A percentile compares a stretch with the other conserved stretches of the same genome.
Conservation (phyloP, 2,329 filamentous ascomycete genomes). For the Rutstroemia sp. region DNA sequence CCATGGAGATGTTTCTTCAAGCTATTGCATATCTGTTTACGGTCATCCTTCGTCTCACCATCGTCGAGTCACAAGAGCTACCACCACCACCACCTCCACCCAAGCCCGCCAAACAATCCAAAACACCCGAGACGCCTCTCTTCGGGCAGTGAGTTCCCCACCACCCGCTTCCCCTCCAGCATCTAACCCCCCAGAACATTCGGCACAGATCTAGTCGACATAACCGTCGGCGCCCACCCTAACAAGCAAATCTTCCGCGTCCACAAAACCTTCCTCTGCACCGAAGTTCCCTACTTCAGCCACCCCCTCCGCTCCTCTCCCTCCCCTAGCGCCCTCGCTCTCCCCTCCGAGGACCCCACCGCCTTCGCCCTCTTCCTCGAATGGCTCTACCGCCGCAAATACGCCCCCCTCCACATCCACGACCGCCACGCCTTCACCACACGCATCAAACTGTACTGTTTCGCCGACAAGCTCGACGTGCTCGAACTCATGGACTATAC, state of each 20-base stretch:
- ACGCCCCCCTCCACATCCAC: not conserved
- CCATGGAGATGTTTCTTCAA: too few species aligned
- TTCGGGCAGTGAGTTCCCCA: not conserved
- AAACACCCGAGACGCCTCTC: not conserved
- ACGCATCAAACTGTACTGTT: not conserved
- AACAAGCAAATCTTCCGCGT: not conserved
- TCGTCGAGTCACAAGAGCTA: not conserved
- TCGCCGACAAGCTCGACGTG: not conserved
- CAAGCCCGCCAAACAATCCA: not conserved
- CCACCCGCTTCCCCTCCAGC: not conserved
- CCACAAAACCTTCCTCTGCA: not conserved
- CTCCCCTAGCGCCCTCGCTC: not conserved
- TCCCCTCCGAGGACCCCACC: not conserved
- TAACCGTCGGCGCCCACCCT: not conserved
- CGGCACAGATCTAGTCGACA: not conserved
- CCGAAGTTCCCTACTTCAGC: not conserved
- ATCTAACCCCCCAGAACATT: not conserved
- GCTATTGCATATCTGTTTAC: too few species aligned
- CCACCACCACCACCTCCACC: not conserved
- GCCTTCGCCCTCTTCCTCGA: not conserved
- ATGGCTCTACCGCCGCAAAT: not conserved
- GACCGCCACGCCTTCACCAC: not conserved
- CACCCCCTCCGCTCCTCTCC: too few species aligned
- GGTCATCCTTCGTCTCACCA: too few species aligned
- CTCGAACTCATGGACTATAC: not conserved